Conservation (phyloP, 345 rosid genomes). For the Alliaria petiolata region DNA sequence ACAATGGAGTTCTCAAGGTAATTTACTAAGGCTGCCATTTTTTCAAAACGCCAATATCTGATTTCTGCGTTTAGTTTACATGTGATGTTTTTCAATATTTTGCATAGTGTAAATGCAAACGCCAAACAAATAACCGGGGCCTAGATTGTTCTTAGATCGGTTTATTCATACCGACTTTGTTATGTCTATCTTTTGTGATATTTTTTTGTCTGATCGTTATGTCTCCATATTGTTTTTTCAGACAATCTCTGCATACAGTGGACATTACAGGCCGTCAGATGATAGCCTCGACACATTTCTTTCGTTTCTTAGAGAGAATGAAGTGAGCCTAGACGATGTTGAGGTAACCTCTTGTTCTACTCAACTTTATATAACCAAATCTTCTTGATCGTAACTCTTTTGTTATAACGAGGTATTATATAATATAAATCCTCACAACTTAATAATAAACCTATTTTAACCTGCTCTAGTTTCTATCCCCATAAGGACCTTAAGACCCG, state of each 20-base stretch:
- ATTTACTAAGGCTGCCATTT: neutral
- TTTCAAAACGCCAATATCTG: neutral
- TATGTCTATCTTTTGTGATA: neutral
- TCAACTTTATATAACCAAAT: neutral
- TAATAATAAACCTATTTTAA: neutral
- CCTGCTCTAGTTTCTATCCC: neutral
- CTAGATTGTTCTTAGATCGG: neutral
- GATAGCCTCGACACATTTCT: conserved; percentile 59
- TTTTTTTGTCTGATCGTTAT: neutral
- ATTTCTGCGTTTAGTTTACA: neutral
- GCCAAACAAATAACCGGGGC: neutral
- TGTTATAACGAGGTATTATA: neutral
- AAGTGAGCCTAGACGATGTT: conserved; percentile 61
- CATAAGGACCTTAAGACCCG: too few relatives aligned
- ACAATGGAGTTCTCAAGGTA: conserved; percentile 78
- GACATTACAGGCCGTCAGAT: conserved; percentile 86
- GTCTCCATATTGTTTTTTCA: conserved; percentile 25
- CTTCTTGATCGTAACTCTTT: neutral
- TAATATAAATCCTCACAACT: neutral
- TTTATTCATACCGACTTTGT: neutral
- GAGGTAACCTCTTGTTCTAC: conserved; percentile 44
- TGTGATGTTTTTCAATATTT: too few relatives aligned
- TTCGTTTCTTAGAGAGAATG: conserved; percentile 60
- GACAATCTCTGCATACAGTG: conserved; percentile 89
- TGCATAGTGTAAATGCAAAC: neutral